phyloP scores from a whole-genome alignment of 179 eudicot genomes.

The Spergularia azorica region DNA sequence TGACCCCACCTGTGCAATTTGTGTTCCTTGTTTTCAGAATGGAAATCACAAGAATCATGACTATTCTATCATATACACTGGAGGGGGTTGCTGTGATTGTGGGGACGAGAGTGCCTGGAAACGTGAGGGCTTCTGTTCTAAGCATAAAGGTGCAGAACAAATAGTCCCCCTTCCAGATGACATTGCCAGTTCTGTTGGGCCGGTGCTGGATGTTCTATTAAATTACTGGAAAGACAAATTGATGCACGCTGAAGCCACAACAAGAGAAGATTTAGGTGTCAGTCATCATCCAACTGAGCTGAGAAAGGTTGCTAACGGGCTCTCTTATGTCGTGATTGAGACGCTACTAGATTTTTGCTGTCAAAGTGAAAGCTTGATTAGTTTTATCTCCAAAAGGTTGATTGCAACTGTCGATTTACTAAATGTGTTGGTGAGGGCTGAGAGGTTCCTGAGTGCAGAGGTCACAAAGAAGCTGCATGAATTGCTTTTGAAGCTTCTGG shows the following conservation, averaged over 20 bases:
- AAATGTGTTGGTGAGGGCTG: slow-evolving; percentile 72
- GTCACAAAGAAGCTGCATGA: slow-evolving; percentile 74
- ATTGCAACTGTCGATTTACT: slow-evolving; percentile 55
- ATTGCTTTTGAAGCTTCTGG: slow-evolving; percentile 83
- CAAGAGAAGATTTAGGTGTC: slow-evolving; percentile 32
- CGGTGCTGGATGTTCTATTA: slow-evolving; percentile 71
- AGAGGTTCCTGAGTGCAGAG: slow-evolving; percentile 56
- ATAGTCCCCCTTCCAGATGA: slow-evolving; percentile 80
- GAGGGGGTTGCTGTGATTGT: slow-evolving; percentile 99
- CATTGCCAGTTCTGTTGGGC: slow-evolving; percentile 64
- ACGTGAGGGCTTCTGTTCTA: slow-evolving; percentile 93
- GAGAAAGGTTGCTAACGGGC: slow-evolving; percentile 50
- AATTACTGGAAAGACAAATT: slow-evolving; percentile 65
- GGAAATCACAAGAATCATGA: slow-evolving; percentile 93
- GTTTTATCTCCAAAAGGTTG: slow-evolving; percentile 71
- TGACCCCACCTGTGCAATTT: slow-evolving; percentile 98
- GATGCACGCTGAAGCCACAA: slow-evolving; percentile 36
- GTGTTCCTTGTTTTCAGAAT: slow-evolving; percentile 94
- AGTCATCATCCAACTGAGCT: slow-evolving; percentile 39
- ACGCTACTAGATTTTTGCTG: slow-evolving; percentile 84
- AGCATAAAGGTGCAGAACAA: slow-evolving; percentile 94
- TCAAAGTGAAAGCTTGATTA: slow-evolving; percentile 86
- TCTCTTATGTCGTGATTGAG: slow-evolving; percentile 61
- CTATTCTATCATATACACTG: slow-evolving; percentile 88
- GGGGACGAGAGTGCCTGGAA: slow-evolving; percentile 99